A percentile compares a stretch with the other conserved stretches of the same genome.
Conservation (phyloP, 495 filamentous ascomycete species). For the Penicillium taxi region DNA sequence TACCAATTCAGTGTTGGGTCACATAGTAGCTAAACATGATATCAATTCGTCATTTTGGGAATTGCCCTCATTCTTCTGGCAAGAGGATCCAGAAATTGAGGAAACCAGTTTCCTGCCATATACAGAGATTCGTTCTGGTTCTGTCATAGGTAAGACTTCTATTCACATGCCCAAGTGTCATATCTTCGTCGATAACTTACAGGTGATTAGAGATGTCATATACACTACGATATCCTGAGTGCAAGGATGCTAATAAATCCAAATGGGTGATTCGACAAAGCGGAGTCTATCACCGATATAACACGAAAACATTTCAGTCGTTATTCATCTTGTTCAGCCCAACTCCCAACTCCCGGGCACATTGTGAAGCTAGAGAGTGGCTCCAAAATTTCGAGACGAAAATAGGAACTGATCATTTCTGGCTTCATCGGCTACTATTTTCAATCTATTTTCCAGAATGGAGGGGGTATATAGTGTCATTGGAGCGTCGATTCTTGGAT, state of each 20-base stretch:
- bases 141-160: constrained; percentile 18
- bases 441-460: constrained; percentile 31
- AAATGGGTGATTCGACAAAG: constrained; percentile 40
- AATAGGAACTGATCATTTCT: constrained; percentile 9
- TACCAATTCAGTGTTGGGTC: constrained; percentile 25
- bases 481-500: constrained; percentile 28
- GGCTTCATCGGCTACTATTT: constrained; percentile 31
- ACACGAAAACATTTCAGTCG: constrained; percentile 17
- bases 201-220: constrained; percentile 28
- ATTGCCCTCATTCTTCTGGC: constrained; percentile 30
- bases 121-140: constrained; percentile 12
- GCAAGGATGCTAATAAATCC: constrained; percentile 22
- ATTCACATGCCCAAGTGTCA: background rate
- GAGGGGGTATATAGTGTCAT: constrained; percentile 28
- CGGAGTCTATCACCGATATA: constrained; percentile 34
- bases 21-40: constrained; percentile 14
- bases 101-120: constrained; percentile 22
- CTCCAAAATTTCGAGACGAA: constrained; percentile 7
- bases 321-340: constrained; percentile 33
- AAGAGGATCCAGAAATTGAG: constrained; percentile 20
- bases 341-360: constrained; percentile 8
- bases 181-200: background rate
- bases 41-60: constrained; percentile 27
- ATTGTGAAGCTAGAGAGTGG: constrained; percentile 20
- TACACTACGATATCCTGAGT: constrained; percentile 34